These are phyloP conservation scores for Metschnikowia cerradonensis DNA, from an alignment of 805 yeast species.

Conservation along the genomic window DNA sequence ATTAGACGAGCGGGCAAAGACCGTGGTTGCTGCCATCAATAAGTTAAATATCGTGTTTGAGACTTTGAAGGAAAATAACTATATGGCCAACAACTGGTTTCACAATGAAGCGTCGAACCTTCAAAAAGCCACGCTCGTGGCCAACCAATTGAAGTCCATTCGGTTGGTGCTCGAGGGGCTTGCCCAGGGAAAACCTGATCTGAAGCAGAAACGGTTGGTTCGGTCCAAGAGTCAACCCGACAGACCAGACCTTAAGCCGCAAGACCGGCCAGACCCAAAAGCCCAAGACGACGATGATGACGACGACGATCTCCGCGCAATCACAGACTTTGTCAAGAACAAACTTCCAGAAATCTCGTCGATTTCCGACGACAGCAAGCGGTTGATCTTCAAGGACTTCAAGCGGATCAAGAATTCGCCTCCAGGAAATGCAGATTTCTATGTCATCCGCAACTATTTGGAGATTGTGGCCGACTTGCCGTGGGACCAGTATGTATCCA, in stretches of 20 bases:
- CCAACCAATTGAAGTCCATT: conserved; percentile 51
- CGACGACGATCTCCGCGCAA: conserved; percentile 38
- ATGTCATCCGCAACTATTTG: conserved; percentile 59
- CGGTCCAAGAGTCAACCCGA: conserved; percentile 1
- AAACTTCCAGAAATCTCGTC: conserved; percentile 33
- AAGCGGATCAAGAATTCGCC: conserved; percentile 49
- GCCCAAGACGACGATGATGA: conserved; percentile 38
- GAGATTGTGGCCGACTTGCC: conserved; percentile 66
- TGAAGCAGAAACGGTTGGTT: conserved; percentile 7
- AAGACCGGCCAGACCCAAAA: not conserved
- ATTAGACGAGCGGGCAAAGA: conserved; percentile 30
- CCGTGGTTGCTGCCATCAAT: conserved; percentile 28
- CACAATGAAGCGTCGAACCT: conserved; percentile 46
- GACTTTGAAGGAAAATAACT: conserved; percentile 28
- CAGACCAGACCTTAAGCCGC: not conserved
- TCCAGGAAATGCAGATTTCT: conserved; percentile 56
- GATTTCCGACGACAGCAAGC: conserved; percentile 35
- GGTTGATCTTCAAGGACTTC: conserved; percentile 46
- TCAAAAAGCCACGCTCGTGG: conserved; percentile 52
- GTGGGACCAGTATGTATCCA: conserved; percentile 42
- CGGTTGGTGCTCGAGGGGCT: conserved; percentile 47
- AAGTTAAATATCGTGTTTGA: conserved; percentile 38
- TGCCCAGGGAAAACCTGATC: conserved; percentile 4
- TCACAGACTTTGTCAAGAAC: conserved; percentile 34
- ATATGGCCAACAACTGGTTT: conserved; percentile 42